Base-by-base conservation (phyloP, 2,329 filamentous ascomycete genomes). In the Emericellopsis atlantica region DNA sequence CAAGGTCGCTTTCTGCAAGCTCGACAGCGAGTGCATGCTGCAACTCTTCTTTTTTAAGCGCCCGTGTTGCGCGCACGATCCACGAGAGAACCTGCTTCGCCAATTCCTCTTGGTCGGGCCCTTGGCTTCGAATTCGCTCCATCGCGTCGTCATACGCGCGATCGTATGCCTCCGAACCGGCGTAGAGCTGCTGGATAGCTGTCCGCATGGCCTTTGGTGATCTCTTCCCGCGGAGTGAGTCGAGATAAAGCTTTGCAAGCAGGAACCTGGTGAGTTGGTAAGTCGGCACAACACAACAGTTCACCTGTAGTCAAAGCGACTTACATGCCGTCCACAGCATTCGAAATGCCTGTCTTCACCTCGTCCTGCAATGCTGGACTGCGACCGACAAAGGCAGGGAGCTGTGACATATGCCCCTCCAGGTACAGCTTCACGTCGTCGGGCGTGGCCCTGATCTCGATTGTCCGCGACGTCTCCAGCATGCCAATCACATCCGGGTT, bases 1-100 rank as follows among this genome's bases (percentile, higher is more conserved):
- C 57, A 10, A 68, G 39, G 1, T 51, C 42, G 0, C 39, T 1
- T 2, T 48, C 32, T 0, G 44, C 54, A 1, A 39, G 1, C 34
- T 65, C 56, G 0, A 65, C 48, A 0, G 60, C 65, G 14, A 72
- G 54, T 0, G 65, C 66, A 44, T 69, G 54, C 40, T 56, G 56
- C 5, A 72, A 53, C 42, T 70, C 64, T 1, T 15, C 0, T 1
- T 40, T 51, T 1, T 44, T 55, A 0, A 71, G 44, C 0, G 50
- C 57, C 32, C 57, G 52, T 35, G 48, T 57, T 2, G 62, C 55
- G 31, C 43, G 64, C 0, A 51, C 54, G 10, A 71, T 58, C 67
- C 63, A 71, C 1, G 52, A 50, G 0, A 71, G 40, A 2, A 55
- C 50, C n/a, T 59, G 41, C 8, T 54, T 61, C 0, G 68, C 68